Conservation (phyloP, 1,284 basidiomycete genomes). For the Heterobasidion parviporum region DNA sequence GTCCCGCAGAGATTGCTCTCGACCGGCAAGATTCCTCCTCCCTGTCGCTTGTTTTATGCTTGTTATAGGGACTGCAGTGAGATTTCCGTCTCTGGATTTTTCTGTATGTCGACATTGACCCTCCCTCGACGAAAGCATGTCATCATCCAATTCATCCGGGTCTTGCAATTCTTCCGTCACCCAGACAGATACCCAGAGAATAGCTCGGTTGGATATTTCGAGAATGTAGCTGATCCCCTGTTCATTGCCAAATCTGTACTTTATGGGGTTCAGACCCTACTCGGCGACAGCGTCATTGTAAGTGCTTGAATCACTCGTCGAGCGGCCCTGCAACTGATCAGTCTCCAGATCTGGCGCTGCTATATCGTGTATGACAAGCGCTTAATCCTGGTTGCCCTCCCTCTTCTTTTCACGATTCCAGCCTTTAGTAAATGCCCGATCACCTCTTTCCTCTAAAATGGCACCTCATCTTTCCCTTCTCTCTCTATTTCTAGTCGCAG, state of each 20-base stretch:
- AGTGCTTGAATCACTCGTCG: background rate
- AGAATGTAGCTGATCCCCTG: background rate
- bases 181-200: background rate
- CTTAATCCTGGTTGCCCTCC: background rate
- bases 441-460: too few species aligned
- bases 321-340: background rate
- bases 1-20: background rate
- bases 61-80: background rate
- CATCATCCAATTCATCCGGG: background rate
- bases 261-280: background rate
- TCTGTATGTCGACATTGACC: background rate
- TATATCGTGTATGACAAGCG: background rate
- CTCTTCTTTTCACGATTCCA: background rate
- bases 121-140: background rate
- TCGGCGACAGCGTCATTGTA: background rate
- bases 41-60: background rate
- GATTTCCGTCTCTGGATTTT: background rate
- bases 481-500: background rate
- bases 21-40: background rate
- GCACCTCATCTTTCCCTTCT: background rate
- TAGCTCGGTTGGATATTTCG: background rate
- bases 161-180: background rate
- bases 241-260: background rate
- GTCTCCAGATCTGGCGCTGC: conserved; percentile 1
- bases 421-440: background rate